Base-by-base conservation (phyloP, 2,329 filamentous ascomycete genomes). In the Sporothrix brasiliensis region DNA sequence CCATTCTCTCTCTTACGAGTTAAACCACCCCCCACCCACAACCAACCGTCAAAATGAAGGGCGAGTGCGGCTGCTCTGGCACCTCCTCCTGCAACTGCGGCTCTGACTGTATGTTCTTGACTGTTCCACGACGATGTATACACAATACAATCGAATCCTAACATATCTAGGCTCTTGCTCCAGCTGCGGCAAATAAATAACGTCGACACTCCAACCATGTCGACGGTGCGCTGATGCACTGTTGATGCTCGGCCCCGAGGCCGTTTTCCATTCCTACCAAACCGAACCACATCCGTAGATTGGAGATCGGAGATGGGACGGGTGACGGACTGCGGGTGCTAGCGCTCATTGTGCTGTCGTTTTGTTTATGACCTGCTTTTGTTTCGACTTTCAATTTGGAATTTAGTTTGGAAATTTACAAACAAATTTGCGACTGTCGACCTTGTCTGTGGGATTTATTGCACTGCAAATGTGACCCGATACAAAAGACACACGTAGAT, bases 51-150 rank as follows among this genome's bases (percentile, higher is more conserved):
- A 79, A 76, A 69, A 79, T 79, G 78, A 79, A 79, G 77, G 77
- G 77, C 73, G 78, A 79, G 73, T 79, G 78, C 75, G 78, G 78
- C 78, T 79, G 78, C 77, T 79, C 78, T 69, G 76, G 76, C 73
- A 68, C 74, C 74, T 77, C 77, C 61, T 75, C 74, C 76, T 79
- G 78, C 79, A 79, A 74, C 77, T 76, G 69, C 71, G 71, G 72
- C 68, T 70, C 72, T 66, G 56, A 50, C 72, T 74, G 73, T 74
- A 72, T 58, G 71, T 73, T 13, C 50, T 61, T 27, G 66, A 41
- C 63, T 4, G 3, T 49, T 14, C 14, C 47, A 19, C 2, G 14
- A 16, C 14, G 4, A 49, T 9, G 10, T 44, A 9, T 4, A 16
- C 41, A 44, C 1, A 44, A 44, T 9, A 14, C 2, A 16, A 16